Base-by-base conservation (phyloP, 192 early-diverging fungal species). In the Entomortierella chlamydospora region DNA sequence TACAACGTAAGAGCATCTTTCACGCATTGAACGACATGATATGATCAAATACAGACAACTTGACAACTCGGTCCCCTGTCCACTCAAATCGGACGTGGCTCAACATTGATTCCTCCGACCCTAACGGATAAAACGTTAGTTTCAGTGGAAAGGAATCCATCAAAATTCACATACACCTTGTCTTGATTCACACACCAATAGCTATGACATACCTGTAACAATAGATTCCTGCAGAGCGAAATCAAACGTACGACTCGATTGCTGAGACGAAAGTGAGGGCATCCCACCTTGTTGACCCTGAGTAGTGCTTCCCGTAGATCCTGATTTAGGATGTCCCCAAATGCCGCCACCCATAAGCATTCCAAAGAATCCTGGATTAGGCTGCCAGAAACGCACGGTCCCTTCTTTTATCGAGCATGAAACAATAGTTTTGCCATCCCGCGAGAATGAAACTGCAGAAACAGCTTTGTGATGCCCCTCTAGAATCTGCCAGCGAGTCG, bases 381-480 rank as follows among this genome's bases (percentile, higher is more conserved):
- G 85, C 57, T 95, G 92, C 91, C 91, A 96, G 39, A 96, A 83
- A 49, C 88, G 82, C 0, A 95, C 92, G 4, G 66, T 86, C 56
- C 88, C 86, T 68, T 95, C 93, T 29, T 86, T 81, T 10, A 93
- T 64, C 5, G 91, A 89, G 47, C 88, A 94, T 0, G 92, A 90
- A 0, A 90, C 91, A 56, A 95, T 87, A 6, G 90, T 82, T 73
- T 91, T 91, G 29, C 92, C 94, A 73, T 95, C 93, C 2, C 84
- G 82, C 10, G 95, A 96, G 72, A 94, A 95, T 10, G 87, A 81
- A 4, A 95, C 78, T 11, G 91, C 93, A 11, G 87, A 86, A 1
- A 95, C 85, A 22, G 91, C 45, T 42, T 82, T 85, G n/a, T 73
- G 69, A 57, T 95, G 92, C 0, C 95, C 94, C 81, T 97, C 94